These are phyloP conservation scores for Cytospora piceae DNA, from an alignment of 2,329 filamentous ascomycete species.

Conservation along the genomic window DNA sequence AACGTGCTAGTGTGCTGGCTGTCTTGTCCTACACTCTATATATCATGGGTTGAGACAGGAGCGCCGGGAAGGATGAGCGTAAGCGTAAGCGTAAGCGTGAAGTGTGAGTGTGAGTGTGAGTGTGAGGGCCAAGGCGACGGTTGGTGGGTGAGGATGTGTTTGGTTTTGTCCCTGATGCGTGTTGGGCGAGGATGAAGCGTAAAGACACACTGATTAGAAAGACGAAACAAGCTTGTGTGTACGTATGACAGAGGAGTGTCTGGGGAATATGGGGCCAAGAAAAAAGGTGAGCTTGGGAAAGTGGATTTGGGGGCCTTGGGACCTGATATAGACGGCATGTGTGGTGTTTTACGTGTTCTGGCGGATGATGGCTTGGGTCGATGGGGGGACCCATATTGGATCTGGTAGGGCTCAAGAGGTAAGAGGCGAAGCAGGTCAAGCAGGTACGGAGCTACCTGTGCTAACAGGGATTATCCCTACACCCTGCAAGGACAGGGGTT, in stretches of 20 bases:
- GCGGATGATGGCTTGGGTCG: conserved; percentile 24
- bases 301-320: conserved; percentile 26
- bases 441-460: neutral
- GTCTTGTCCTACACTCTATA: conserved; percentile 2
- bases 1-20: neutral
- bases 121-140: conserved; percentile 1
- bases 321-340: conserved; percentile 26
- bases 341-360: conserved; percentile 29
- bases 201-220: neutral
- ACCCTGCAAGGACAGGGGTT: neutral
- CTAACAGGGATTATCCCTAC: neutral
- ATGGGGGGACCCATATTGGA: conserved; percentile 24
- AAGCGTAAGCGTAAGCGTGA: neutral
- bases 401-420: conserved; percentile 23
- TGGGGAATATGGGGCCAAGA: conserved; percentile 21
- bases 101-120: neutral
- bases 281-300: conserved; percentile 20
- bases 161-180: neutral
- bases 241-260: conserved; percentile 13
- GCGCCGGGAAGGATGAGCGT: neutral
- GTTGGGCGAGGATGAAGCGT: conserved; percentile 10
- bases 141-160: conserved; percentile 2
- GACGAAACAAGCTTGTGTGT: neutral
- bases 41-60: neutral
- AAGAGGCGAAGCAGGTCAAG: conserved; percentile 13